These are phyloP conservation scores for Claviceps monticola DNA, from an alignment of 2,329 filamentous ascomycete species.

Conservation along the genomic window DNA sequence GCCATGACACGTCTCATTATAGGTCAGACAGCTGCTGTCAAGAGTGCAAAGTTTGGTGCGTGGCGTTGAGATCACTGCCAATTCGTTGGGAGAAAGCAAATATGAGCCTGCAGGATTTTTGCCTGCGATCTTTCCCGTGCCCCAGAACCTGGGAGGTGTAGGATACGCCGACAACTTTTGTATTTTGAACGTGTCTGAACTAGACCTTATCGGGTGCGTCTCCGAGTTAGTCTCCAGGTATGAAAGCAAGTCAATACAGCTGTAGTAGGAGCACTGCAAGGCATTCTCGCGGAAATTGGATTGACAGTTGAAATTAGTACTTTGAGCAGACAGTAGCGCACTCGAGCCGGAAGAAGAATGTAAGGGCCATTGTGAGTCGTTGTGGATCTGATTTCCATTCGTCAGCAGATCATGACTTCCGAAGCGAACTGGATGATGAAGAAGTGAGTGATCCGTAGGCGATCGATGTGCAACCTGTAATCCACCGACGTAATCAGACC, in stretches of 20 bases:
- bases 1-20: background rate
- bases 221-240: conserved; percentile 49
- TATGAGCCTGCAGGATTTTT: background rate
- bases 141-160: conserved; percentile 28
- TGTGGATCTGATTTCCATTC: background rate
- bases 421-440: background rate
- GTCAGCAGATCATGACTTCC: background rate
- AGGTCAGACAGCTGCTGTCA: conserved; percentile 1
- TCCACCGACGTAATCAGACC: background rate
- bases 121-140: conserved; percentile 5
- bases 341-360: background rate
- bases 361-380: background rate
- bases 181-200: conserved; percentile 23
- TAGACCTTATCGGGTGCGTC: conserved; percentile 24
- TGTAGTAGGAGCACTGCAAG: conserved; percentile 54
- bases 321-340: background rate
- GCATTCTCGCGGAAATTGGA: conserved; percentile 50
- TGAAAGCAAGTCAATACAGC: conserved; percentile 57
- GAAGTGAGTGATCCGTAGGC: background rate
- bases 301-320: background rate
- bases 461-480: background rate
- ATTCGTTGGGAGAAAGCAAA: background rate
- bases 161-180: conserved; percentile 42
- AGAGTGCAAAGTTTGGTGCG: background rate
- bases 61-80: background rate